Conservation (phyloP, 208 protist genomes). For the Wallacemonas collosoma region DNA sequence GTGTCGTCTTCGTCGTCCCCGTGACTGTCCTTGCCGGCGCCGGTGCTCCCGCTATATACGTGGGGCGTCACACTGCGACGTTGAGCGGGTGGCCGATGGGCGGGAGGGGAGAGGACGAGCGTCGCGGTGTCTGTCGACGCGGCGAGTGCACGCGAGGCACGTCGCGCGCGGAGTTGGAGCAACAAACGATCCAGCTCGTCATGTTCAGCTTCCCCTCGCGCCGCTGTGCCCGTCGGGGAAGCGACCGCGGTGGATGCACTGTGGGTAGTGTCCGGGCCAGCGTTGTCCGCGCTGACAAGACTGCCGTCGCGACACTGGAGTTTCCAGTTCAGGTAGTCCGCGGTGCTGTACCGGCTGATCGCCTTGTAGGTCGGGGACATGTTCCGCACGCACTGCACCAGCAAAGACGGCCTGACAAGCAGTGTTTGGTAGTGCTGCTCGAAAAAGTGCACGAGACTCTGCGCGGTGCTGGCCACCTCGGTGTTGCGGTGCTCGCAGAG, state of each 20-base stretch:
- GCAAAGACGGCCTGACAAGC: constrained; percentile 42
- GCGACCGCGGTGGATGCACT: neutral
- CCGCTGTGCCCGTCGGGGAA: too few relatives aligned
- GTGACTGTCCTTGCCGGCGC: neutral
- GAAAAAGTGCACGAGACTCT: constrained; percentile 55
- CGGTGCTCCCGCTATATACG: neutral
- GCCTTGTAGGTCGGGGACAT: constrained; percentile 21
- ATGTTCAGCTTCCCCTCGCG: neutral
- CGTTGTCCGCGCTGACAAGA: neutral
- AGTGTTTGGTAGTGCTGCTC: constrained; percentile 66
- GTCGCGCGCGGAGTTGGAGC: neutral
- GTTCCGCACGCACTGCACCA: constrained; percentile 77
- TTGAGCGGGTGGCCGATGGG: neutral
- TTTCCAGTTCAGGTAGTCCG: constrained; percentile 4
- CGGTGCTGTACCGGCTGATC: constrained; percentile 42
- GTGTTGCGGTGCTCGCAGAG: constrained; percentile 11
- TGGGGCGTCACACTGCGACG: too few relatives aligned
- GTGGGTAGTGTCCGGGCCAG: neutral
- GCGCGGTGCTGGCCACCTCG: neutral
- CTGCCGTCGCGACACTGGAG: too few relatives aligned
- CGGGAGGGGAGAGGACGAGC: neutral
- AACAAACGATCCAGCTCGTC: constrained; percentile 9
- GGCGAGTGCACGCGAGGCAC: neutral
- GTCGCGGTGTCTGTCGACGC: too few relatives aligned
- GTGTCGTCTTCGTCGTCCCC: neutral